These are phyloP conservation scores for Aspergillus sp. DNA, from an alignment of 2,329 filamentous ascomycete species.

Conservation along the genomic window DNA sequence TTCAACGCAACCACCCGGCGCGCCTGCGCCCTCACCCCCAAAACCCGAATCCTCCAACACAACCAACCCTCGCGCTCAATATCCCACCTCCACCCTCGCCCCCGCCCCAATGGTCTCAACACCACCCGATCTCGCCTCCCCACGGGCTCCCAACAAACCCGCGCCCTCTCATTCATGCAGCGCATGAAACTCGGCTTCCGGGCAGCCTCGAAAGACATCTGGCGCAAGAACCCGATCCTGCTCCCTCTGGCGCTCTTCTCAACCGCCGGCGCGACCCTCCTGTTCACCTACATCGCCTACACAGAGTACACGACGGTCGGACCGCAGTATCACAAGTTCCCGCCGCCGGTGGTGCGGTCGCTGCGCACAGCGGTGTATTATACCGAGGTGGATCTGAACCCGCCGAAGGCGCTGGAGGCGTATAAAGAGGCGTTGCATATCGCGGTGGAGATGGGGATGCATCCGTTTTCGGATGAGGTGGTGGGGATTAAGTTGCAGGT, in stretches of 20 bases:
- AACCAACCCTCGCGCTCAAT: conserved; percentile 14
- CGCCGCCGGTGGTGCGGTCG: conserved; percentile 51
- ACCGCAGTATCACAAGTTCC: conserved; percentile 44
- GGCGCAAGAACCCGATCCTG: conserved; percentile 44
- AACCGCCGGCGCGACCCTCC: conserved; percentile 31
- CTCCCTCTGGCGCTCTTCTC: conserved; percentile 43
- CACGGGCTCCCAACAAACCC: conserved; percentile 14
- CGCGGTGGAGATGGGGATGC: conserved; percentile 72
- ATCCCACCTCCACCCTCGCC: background rate
- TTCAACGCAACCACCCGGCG: conserved; percentile 30
- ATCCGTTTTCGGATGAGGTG: conserved; percentile 88
- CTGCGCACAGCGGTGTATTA: conserved; percentile 85
- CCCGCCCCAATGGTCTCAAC: background rate
- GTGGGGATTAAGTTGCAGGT: conserved; percentile 85
- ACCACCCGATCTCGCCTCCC: conserved; percentile 4
- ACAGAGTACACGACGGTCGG: conserved; percentile 43
- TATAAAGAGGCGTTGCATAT: conserved; percentile 77
- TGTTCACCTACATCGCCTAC: conserved; percentile 44
- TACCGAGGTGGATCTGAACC: conserved; percentile 72
- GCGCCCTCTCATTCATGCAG: conserved; percentile 28
- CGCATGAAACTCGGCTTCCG: conserved; percentile 34
- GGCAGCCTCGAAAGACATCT: conserved; percentile 39
- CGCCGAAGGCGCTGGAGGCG: conserved; percentile 74
- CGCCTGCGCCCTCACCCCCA: conserved; percentile 24
- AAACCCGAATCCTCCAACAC: conserved; percentile 11